Conservation (phyloP, 2,329 filamentous ascomycete genomes). For the Emericellopsis cladophorae region DNA sequence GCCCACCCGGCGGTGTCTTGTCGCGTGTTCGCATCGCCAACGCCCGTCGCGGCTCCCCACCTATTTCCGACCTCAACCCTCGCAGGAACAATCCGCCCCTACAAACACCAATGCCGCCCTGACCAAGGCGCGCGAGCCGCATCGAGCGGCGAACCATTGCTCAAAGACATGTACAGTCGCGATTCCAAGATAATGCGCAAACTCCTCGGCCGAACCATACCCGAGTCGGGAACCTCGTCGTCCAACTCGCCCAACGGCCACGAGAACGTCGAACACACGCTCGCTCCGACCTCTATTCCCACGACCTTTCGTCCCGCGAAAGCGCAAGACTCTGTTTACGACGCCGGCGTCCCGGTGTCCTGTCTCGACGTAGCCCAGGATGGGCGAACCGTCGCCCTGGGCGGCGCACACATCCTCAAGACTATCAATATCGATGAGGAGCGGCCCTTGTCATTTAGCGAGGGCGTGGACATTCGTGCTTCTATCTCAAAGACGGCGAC, state of each 20-base stretch:
- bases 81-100: too few species aligned
- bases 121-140: too few species aligned
- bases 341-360: slow-evolving; percentile 37
- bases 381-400: slow-evolving; percentile 41
- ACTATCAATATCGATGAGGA: slow-evolving; percentile 42
- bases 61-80: too few species aligned
- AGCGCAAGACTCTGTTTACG: slow-evolving; percentile 42
- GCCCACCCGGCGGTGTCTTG: too few species aligned
- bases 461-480: slow-evolving; percentile 45
- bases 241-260: slow-evolving; percentile 32
- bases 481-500: slow-evolving; percentile 37
- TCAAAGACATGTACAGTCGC: slow-evolving; percentile 33
- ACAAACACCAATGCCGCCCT: too few species aligned
- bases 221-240: slow-evolving; percentile 1
- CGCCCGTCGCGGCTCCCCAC: too few species aligned
- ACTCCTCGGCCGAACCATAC: slow-evolving; percentile 38
- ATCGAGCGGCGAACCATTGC: too few species aligned
- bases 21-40: too few species aligned
- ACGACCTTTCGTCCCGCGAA: slow-evolving; percentile 35
- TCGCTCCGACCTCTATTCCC: slow-evolving; percentile 21
- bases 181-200: slow-evolving; percentile 47
- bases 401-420: slow-evolving; percentile 47
- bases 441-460: slow-evolving; percentile 26
- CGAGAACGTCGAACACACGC: slow-evolving; percentile 26
- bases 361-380: slow-evolving; percentile 47